These are phyloP conservation scores for Fusarium zealandicum DNA, from an alignment of 2,329 filamentous ascomycete genomes.

Conservation along the genomic window DNA sequence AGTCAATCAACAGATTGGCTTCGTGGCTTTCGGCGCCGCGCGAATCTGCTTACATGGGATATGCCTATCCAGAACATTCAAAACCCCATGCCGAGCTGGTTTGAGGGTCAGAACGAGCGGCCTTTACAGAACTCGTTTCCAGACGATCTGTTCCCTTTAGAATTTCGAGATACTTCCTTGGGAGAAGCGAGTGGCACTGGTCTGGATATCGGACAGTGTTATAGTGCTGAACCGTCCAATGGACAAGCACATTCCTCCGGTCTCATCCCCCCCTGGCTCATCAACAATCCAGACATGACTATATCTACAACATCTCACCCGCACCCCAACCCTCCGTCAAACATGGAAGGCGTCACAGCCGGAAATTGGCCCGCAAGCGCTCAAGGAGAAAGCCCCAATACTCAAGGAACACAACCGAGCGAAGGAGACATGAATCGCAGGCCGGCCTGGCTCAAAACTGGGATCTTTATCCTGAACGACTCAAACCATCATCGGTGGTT, in stretches of 20 bases:
- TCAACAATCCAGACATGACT: neutral
- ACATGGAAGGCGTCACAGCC: neutral
- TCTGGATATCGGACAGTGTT: neutral
- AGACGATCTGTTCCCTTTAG: neutral
- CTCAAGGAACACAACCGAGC: neutral
- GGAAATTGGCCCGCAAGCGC: neutral
- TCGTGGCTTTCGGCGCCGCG: constrained; percentile 10
- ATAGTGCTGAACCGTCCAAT: no score
- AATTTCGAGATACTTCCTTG: neutral
- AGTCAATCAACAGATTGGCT: constrained; percentile 19
- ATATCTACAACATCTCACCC: no score
- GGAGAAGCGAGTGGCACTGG: no score
- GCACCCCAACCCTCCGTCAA: constrained; percentile 1
- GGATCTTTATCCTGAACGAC: constrained; percentile 37
- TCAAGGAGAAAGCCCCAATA: neutral
- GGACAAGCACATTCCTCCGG: neutral
- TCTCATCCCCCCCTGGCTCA: neutral
- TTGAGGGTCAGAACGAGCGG: neutral
- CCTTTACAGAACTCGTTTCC: neutral
- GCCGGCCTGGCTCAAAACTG: constrained; percentile 25
- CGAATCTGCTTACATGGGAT: neutral
- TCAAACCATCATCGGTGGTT: constrained; percentile 39
- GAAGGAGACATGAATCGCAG: constrained; percentile 10
- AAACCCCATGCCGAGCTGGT: neutral
- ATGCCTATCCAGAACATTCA: neutral